Evolutionary conservation across 2,329 filamentous ascomycete genomes (phyloP).

Genomic region (Chaetomiaceae sp.): DNA sequence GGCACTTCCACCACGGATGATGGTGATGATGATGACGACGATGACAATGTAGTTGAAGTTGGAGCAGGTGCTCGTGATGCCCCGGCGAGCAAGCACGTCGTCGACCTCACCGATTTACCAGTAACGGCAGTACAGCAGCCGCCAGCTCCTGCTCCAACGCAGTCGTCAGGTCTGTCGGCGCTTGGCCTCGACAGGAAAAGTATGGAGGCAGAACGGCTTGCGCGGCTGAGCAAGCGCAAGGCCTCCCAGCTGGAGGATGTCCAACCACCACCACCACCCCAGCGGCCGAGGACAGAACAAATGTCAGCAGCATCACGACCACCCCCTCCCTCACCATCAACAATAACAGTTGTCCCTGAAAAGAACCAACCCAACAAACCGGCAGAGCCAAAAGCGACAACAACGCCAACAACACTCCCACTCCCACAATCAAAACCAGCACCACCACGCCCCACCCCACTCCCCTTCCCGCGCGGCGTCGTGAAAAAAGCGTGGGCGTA

Average conservation of each 20-base stretch:
- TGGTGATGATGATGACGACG: constrained; percentile 4
- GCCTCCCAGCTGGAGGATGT: constrained; percentile 14
- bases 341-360: too few relatives aligned
- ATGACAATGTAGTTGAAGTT: neutral
- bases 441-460: neutral
- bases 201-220: constrained; percentile 82
- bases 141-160: constrained; percentile 3
- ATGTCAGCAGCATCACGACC: too few relatives aligned
- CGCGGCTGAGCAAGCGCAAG: constrained; percentile 57
- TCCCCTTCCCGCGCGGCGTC: constrained; percentile 52
- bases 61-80: too few relatives aligned
- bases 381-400: too few relatives aligned
- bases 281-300: constrained; percentile 11
- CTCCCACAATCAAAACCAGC: neutral
- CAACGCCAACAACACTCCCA: too few relatives aligned
- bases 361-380: too few relatives aligned
- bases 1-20: neutral
- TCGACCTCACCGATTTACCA: neutral
- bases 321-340: too few relatives aligned
- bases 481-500: constrained; percentile 79
- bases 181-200: constrained; percentile 66
- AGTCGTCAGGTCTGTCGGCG: constrained; percentile 35
- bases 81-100: too few relatives aligned
- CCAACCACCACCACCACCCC: constrained; percentile 7
- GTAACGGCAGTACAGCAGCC: constrained; percentile 7